Evolutionary conservation across 2,329 filamentous ascomycete species (phyloP).

Genomic region (Mollisia scopiformis): DNA sequence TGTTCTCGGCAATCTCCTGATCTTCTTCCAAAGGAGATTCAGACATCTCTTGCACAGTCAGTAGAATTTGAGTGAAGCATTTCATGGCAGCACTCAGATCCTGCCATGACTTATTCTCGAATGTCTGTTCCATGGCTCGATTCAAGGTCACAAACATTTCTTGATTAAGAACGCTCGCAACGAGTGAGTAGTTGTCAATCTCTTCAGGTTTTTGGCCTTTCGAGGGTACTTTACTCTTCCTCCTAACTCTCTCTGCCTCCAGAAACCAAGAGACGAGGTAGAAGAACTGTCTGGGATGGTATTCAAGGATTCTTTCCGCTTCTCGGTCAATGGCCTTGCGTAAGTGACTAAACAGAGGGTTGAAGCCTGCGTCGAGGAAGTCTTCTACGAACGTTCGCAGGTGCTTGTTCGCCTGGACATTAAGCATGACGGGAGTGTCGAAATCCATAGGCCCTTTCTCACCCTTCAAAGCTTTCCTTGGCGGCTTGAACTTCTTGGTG

Average conservation of each 20-base stretch:
- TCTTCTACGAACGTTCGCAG: conserved; percentile 86
- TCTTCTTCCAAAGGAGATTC: conserved; percentile 87
- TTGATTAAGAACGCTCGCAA: conserved; percentile 89
- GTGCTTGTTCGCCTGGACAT: conserved; percentile 72
- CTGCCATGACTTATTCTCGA: conserved; percentile 85
- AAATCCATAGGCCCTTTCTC: conserved; percentile 74
- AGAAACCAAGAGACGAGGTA: conserved; percentile 94
- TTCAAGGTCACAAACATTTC: conserved; percentile 92
- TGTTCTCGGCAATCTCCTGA: conserved; percentile 97
- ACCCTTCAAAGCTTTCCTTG: conserved; percentile 64
- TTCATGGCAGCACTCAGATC: conserved; percentile 87
- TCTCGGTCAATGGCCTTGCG: conserved; percentile 91
- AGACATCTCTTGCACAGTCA: conserved; percentile 92
- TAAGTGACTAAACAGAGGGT: conserved; percentile 83
- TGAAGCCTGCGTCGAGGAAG: conserved; percentile 94
- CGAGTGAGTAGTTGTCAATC: conserved; percentile 78
- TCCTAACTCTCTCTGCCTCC: conserved; percentile 77
- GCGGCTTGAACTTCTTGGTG: conserved; percentile 87
- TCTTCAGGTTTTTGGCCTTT: conserved; percentile 51
- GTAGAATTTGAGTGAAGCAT: conserved; percentile 91
- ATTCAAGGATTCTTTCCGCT: conserved; percentile 75
- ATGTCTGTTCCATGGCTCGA: conserved; percentile 75
- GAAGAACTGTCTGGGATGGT: conserved; percentile 85
- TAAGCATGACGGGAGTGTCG: conserved; percentile 71
- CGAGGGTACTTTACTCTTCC: conserved; percentile 58